Percentiles rank a stretch among this genome's conserved stretches.
Conservation (phyloP, 1,139 yeast genomes). For the Yamadazyma jaroonii region DNA sequence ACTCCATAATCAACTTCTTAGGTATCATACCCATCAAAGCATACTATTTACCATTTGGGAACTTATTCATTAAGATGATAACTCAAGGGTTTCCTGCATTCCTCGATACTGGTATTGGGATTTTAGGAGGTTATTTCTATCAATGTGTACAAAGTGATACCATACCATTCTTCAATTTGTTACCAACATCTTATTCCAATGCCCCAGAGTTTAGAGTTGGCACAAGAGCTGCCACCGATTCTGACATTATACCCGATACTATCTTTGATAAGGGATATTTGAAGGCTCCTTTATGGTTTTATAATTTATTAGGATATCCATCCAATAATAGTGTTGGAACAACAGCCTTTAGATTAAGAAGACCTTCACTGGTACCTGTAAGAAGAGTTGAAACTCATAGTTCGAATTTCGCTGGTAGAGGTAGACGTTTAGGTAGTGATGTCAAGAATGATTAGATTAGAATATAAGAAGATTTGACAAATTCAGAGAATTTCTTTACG, state of each 20-base stretch:
- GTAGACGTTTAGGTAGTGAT: conserved; percentile 30
- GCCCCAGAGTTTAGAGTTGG: conserved; percentile 27
- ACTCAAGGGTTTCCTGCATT: conserved; percentile 40
- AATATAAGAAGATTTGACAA: too few species aligned
- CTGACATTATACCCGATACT: conserved; percentile 29
- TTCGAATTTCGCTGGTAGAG: conserved; percentile 30
- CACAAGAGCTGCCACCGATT: conserved; percentile 9
- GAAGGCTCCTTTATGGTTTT: conserved; percentile 41
- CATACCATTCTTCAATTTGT: conserved; percentile 40
- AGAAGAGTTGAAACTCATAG: conserved; percentile 18
- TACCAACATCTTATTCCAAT: conserved; percentile 40
- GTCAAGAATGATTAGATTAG: background rate
- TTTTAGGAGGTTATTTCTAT: conserved; percentile 54
- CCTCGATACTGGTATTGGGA: conserved; percentile 45
- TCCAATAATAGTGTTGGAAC: conserved; percentile 22
- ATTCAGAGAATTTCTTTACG: too few species aligned
- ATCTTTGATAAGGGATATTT: conserved; percentile 44
- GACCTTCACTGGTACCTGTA: background rate
- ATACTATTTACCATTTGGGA: conserved; percentile 55
- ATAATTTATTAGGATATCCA: conserved; percentile 32
- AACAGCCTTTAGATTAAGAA: conserved; percentile 25
- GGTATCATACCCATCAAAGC: conserved; percentile 58
- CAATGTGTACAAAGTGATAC: conserved; percentile 59
- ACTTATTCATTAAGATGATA: conserved; percentile 46
- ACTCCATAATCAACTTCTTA: conserved; percentile 48